These are phyloP conservation scores for Galeopsis tetrahit DNA, from an alignment of 257 asterid species.

Conservation along the genomic window DNA sequence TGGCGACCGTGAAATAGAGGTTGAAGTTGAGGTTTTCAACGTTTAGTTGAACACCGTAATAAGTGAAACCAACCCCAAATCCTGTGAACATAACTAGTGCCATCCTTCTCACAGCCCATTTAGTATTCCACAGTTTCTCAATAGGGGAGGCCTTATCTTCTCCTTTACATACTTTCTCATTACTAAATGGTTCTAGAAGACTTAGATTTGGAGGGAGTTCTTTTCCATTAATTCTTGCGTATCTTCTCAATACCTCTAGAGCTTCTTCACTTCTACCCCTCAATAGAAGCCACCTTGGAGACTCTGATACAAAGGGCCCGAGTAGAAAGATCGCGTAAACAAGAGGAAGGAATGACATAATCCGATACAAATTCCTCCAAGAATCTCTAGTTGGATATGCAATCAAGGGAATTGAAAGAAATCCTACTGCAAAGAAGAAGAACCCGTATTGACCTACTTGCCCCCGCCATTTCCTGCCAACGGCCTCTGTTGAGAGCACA, in stretches of 20 bases:
- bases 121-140: slow-evolving; percentile 48
- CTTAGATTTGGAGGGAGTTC: slow-evolving; percentile 46
- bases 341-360: slow-evolving; percentile 49
- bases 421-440: slow-evolving; percentile 66
- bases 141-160: slow-evolving; percentile 29
- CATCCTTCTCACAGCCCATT: slow-evolving; percentile 62
- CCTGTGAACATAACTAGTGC: slow-evolving; percentile 55
- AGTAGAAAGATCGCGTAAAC: slow-evolving; percentile 51
- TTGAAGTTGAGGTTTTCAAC: slow-evolving; percentile 62
- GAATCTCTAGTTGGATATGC: slow-evolving; percentile 56
- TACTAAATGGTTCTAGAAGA: slow-evolving; percentile 40
- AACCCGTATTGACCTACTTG: slow-evolving; percentile 67
- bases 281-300: slow-evolving; percentile 67
- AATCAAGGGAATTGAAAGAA: slow-evolving; percentile 58
- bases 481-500: slow-evolving; percentile 60
- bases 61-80: slow-evolving; percentile 59
- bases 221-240: slow-evolving; percentile 58
- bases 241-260: slow-evolving; percentile 50
- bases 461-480: slow-evolving; percentile 59
- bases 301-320: slow-evolving; percentile 58
- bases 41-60: slow-evolving; percentile 63
- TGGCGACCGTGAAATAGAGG: slow-evolving; percentile 55
- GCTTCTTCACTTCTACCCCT: slow-evolving; percentile 65
- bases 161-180: slow-evolving; percentile 14
- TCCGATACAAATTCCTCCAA: slow-evolving; percentile 60